These are phyloP conservation scores for Coemansia umbellata DNA, from an alignment of 192 early-diverging fungal genomes.

Conservation along the genomic window DNA sequence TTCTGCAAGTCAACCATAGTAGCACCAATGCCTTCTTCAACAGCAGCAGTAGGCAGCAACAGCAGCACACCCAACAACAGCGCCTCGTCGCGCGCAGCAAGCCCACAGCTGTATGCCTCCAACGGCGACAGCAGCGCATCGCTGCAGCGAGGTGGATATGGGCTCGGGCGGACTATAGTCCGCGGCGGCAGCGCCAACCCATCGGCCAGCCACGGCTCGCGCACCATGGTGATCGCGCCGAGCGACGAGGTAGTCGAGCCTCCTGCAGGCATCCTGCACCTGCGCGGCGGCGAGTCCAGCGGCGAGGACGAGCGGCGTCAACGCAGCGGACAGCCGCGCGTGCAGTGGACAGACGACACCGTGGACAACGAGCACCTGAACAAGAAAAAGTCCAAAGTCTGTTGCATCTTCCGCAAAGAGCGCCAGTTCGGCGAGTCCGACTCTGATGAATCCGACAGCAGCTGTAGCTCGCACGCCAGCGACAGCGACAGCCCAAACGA, in stretches of 20 bases:
- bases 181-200: constrained; percentile 11
- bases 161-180: not conserved
- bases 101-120: not conserved
- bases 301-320: not conserved
- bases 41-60: not conserved
- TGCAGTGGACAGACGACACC: constrained; percentile 45
- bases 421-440: constrained; percentile 50
- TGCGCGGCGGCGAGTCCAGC: constrained; percentile 13
- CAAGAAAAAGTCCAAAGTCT: constrained; percentile 51
- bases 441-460: constrained; percentile 30
- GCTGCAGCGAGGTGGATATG: not conserved
- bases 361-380: constrained; percentile 51
- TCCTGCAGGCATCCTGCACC: constrained; percentile 15
- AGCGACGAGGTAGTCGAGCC: not conserved
- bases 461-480: constrained; percentile 7
- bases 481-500: constrained; percentile 36
- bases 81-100: not conserved
- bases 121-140: not conserved
- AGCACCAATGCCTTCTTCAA: not conserved
- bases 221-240: constrained; percentile 14
- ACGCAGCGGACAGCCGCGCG: constrained; percentile 4
- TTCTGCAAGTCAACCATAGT: not conserved
- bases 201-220: constrained; percentile 26
- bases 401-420: constrained; percentile 49
- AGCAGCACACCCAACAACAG: not conserved